phyloP scores from a whole-genome alignment of 768 basidiomycete genomes.

The Auricularia sp. region DNA sequence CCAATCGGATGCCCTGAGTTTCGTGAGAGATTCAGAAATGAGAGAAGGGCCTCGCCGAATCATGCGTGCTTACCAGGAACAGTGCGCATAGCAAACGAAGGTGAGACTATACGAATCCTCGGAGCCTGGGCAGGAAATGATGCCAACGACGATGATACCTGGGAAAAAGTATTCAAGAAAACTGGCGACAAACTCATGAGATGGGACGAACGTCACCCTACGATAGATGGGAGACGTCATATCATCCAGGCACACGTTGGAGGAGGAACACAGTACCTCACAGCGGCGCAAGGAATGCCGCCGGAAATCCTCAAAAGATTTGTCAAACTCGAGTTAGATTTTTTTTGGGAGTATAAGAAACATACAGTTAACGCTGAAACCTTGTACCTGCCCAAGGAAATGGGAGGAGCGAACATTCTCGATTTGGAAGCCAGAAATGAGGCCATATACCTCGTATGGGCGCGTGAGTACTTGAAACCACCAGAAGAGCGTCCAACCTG shows the following conservation, averaged over 20 bases:
- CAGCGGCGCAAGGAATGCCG: not conserved
- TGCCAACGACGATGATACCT: not conserved
- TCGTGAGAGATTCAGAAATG: conserved; percentile 5
- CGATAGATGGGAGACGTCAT: not conserved
- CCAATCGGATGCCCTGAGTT: conserved; percentile 21
- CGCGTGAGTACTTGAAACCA: not conserved
- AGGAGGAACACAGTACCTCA: not conserved
- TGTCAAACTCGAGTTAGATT: not conserved
- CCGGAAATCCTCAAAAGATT: not conserved
- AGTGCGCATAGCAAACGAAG: not conserved
- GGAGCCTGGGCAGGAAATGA: conserved; percentile 17
- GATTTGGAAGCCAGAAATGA: not conserved
- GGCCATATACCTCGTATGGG: not conserved
- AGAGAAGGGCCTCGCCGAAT: not conserved
- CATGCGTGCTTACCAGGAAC: not conserved
- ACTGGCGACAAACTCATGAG: too few relatives aligned
- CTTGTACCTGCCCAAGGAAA: not conserved
- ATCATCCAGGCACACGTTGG: not conserved
- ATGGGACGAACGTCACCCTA: not conserved
- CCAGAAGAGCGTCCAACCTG: not conserved
- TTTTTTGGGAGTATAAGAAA: not conserved
- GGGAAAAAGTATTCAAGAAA: conserved; percentile 1
- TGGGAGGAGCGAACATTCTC: not conserved
- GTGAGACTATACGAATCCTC: conserved; percentile 17
- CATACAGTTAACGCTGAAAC: not conserved